Conservation (phyloP, 768 basidiomycete genomes). For the Omphalotus guepiniiformis region DNA sequence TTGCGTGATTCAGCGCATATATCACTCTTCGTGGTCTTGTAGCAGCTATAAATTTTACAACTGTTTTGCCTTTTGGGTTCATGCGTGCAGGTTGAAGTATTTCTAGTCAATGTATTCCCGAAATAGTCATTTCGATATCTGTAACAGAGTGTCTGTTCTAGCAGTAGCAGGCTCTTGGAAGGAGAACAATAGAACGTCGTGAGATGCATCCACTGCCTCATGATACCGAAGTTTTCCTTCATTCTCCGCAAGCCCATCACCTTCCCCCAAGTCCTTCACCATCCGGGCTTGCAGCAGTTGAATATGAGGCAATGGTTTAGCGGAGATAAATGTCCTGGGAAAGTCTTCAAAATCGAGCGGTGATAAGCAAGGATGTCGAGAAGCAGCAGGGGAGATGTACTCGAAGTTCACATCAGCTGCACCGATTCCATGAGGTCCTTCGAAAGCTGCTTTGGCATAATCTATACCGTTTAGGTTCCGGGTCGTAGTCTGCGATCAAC, state of each 20-base stretch:
- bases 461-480: constrained; percentile 13
- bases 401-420: constrained; percentile 42
- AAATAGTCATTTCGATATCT: no score
- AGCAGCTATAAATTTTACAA: no score
- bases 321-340: constrained; percentile 56
- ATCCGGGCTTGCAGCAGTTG: constrained; percentile 42
- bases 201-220: background rate
- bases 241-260: constrained; percentile 19
- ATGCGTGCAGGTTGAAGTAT: no score
- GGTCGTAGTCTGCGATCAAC: constrained; percentile 34
- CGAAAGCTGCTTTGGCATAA: constrained; percentile 28
- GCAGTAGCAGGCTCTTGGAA: background rate
- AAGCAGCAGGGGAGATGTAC: constrained; percentile 58
- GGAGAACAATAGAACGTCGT: background rate
- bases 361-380: constrained; percentile 30
- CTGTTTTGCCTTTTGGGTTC: no score
- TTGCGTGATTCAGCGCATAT: no score
- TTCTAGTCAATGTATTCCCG: no score
- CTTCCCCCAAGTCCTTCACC: constrained; percentile 46
- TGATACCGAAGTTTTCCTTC: background rate
- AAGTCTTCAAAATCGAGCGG: constrained; percentile 47
- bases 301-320: constrained; percentile 51
- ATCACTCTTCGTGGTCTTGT: no score
- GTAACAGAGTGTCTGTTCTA: no score
- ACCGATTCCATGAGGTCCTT: constrained; percentile 43